Evolutionary conservation across 1,284 basidiomycete genomes (phyloP), one percentile per base, ranked within the genome.

Genomic region (Sutorius eximius): DNA sequence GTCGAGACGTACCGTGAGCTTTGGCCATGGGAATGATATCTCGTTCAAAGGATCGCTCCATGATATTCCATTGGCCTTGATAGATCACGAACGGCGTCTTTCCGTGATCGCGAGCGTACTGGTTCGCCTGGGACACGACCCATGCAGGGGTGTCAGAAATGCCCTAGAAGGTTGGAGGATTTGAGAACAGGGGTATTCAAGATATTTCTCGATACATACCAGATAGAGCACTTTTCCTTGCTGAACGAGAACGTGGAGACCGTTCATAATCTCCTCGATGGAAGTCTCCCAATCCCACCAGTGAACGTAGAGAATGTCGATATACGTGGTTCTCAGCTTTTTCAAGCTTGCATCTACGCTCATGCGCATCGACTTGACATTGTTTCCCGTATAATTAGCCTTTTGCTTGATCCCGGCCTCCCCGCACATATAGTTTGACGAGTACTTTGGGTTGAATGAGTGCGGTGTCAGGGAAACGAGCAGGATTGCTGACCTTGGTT

Each of bases 201-300:
- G 20, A 34, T n/a, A 5, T 3, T 3, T 2, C 7, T 27, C 2
- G 7, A 10, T 27, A 55, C 66, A 8, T 48, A 70, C 76, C 24
- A 78, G 66, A 53, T 80, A 79, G 1, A 80, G 65, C 1, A 78
- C 77, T 38, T 77, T 77, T n/a, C 77, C 74, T n/a, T 64, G 59
- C 22, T 63, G 61, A 33, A 80, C 73, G 16, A 78, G 65, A 18
- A 60, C 61, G 59, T 80, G 73, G 20, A 80, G 69, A 6, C 66
- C 64, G 51, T 75, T 70, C 78, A 80, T 78, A 16, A 80, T 59
- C 55, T 79, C 77, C 49, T 76, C 71, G 38, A 79, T 66, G 3
- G 68, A 67, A 1, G 74, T 77, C 11, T 69, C 71, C 52, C 61
- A 76, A 56, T 75, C 72, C 64, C 66, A 74, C 69, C 60, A 76